A percentile compares a stretch with the other conserved stretches of the same genome.
phyloP scores from a whole-genome alignment of 129 eudicot species.

The Oenanthe sinensis region DNA sequence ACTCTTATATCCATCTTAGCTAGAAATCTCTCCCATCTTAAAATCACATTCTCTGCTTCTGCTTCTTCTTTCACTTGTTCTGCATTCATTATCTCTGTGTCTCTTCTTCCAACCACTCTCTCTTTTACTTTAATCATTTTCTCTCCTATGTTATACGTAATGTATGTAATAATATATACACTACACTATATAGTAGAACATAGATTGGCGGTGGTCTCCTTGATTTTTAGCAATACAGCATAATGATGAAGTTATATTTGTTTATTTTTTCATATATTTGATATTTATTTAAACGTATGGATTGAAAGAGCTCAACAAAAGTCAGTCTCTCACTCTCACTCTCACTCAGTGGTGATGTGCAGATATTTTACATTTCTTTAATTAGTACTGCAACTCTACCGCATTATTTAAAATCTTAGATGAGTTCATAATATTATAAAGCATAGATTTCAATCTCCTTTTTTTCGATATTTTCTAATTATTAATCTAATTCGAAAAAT shows the following conservation, averaged over 20 bases:
- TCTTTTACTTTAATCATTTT: constrained; percentile 14
- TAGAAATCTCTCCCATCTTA: constrained; percentile 72
- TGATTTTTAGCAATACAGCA: too few relatives aligned
- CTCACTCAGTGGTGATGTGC: not conserved
- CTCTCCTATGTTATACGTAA: not conserved
- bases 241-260: not conserved
- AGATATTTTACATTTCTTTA: not conserved
- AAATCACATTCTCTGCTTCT: constrained; percentile 20
- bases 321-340: too few relatives aligned
- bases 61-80: constrained; percentile 12
- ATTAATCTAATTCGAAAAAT: too few relatives aligned
- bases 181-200: not conserved
- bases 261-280: not conserved
- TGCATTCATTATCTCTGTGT: constrained; percentile 15
- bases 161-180: not conserved
- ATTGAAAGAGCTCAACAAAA: not conserved
- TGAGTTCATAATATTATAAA: too few relatives aligned
- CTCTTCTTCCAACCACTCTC: constrained; percentile 25
- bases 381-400: not conserved
- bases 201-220: not conserved
- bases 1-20: constrained; percentile 64
- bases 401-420: too few relatives aligned
- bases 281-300: not conserved
- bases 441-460: too few relatives aligned
- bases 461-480: too few relatives aligned